These are phyloP conservation scores for Chlorella sp. DNA, from an alignment of 139 green algal species.

Conservation along the genomic window DNA sequence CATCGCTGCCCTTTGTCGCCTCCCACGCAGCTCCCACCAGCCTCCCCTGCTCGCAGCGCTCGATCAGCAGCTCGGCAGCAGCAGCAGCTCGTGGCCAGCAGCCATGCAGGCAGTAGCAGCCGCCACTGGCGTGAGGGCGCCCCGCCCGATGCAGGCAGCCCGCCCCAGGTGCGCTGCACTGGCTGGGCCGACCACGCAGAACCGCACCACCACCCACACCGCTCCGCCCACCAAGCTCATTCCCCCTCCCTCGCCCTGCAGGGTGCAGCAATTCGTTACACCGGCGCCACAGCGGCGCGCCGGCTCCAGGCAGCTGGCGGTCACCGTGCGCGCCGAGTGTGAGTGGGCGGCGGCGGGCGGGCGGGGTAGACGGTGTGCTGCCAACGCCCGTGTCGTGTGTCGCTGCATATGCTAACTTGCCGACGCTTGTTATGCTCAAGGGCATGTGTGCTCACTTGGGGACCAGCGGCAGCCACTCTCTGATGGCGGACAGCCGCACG, in stretches of 20 bases:
- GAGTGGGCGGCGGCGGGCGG: slow-evolving; percentile 1
- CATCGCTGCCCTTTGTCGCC: too few species aligned
- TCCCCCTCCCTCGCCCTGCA: neutral
- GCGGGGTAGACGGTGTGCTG: neutral
- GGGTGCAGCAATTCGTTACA: slow-evolving; percentile 11
- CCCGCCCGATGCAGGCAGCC: slow-evolving; percentile 13
- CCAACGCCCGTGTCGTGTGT: too few species aligned
- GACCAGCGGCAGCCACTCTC: too few species aligned
- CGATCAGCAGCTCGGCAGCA: too few species aligned
- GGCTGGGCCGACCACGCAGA: neutral
- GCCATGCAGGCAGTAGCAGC: slow-evolving; percentile 18
- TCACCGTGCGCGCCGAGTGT: slow-evolving; percentile 22
- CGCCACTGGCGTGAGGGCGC: neutral
- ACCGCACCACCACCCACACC: neutral
- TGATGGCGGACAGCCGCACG: too few species aligned
- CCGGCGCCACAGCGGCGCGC: neutral
- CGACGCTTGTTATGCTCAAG: neutral
- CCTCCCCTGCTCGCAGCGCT: too few species aligned
- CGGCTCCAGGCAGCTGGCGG: slow-evolving; percentile 1
- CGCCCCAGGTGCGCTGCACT: neutral
- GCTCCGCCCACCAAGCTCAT: neutral
- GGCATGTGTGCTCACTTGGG: too few species aligned
- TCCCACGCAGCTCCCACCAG: too few species aligned
- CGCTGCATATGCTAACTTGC: neutral
- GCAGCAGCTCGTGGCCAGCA: too few species aligned